Evolutionary conservation across 805 yeast species (phyloP).

Genomic region (Starmerella stigmatis): DNA sequence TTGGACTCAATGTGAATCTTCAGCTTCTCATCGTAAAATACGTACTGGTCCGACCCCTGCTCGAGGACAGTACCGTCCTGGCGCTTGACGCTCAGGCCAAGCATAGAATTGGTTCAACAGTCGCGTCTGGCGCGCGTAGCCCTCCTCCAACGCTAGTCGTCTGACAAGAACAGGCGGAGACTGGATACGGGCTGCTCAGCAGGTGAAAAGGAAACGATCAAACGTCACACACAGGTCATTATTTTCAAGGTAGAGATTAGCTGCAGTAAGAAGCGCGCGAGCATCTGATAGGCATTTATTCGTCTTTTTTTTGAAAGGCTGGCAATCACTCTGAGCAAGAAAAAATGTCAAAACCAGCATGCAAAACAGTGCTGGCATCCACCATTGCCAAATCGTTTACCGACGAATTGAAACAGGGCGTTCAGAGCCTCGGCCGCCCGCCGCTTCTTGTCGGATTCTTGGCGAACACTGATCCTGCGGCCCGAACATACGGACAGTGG

Average conservation of each 20-base stretch:
- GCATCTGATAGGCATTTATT: too few relatives aligned
- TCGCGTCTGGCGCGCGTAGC: too few relatives aligned
- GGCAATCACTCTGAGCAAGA: neutral
- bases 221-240: too few relatives aligned
- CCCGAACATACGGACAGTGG: slow-evolving; percentile 90
- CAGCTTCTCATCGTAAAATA: slow-evolving; percentile 21
- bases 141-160: too few relatives aligned
- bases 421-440: slow-evolving; percentile 40
- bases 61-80: slow-evolving; percentile 12
- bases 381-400: slow-evolving; percentile 73
- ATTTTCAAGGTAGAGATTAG: too few relatives aligned
- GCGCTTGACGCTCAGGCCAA: slow-evolving; percentile 12
- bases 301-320: neutral
- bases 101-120: too few relatives aligned
- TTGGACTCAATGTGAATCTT: slow-evolving; percentile 6
- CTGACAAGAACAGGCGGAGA: too few relatives aligned
- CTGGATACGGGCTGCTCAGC: too few relatives aligned
- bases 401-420: slow-evolving; percentile 56
- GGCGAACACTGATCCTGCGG: slow-evolving; percentile 92
- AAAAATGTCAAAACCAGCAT: slow-evolving; percentile 20
- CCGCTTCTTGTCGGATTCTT: slow-evolving; percentile 85
- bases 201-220: too few relatives aligned
- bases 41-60: neutral
- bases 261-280: too few relatives aligned
- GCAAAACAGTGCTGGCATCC: slow-evolving; percentile 67